Evolutionary conservation across 176 grass and related monocot species (phyloP), one percentile per base, ranked within the genome.

Genomic region (Avena insularis): DNA sequence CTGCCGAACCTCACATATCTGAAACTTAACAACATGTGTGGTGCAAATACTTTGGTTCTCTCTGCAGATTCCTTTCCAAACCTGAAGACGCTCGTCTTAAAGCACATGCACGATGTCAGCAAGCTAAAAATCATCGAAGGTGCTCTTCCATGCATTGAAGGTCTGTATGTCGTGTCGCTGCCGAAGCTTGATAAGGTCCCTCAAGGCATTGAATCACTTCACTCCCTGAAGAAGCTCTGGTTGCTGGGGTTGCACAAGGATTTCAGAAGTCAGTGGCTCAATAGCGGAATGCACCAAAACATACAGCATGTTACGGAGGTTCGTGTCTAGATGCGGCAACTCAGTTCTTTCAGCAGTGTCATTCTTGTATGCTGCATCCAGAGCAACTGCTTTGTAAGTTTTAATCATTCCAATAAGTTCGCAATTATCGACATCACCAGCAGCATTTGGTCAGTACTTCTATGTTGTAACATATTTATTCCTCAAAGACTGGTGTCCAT

Each of bases 1-100:
- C 12, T 88, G 49, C 63, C 74, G 0, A 84, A 71, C 59, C 87
- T 88, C 8, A 79, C 53, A 12, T 88, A 71, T 84, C 36, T 83
- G 6, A 69, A 14, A 3, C 61, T 88, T 8, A 51, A 88, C 38
- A 88, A 77, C 72, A 67, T 84, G 17, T 20, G 2, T 3, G 62
- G 87, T 51, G 63, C 74, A 71, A 61, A 48, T 0, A 84, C 54
- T 15, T 62, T 88, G 14, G 53, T 84, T 71, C 43, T 83, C 49
- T 49, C 74, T 79, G 8, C 51, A 69, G 80, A 11, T 4, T 68
- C 61, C 12, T 83, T 88, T 4, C 86, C 80, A 3, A 40, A 50
- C 15, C 72, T 88, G 40, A 83, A 12, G 38, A 88, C 49, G 1
- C 86, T 88, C 7, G 86, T 68, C 3, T 82, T 88, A 48, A 67